phyloP scores from a whole-genome alignment of 192 early-diverging fungal species.

The Lunasporangiospora selenospora region DNA sequence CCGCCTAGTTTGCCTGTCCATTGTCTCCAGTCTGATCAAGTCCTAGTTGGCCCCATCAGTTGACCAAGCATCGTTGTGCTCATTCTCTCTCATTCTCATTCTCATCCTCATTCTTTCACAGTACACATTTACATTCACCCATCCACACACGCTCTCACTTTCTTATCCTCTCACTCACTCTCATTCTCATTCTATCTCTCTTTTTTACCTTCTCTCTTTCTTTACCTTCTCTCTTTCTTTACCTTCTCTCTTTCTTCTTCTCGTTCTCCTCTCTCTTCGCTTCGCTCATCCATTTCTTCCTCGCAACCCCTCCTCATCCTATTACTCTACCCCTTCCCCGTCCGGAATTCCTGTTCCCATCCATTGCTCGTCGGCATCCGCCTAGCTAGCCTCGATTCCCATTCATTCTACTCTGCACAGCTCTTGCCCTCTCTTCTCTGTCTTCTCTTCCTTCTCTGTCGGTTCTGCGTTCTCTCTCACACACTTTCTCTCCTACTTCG shows the following conservation, averaged over 20 bases:
- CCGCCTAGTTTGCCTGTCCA: neutral
- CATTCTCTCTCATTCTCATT: constrained; percentile 4
- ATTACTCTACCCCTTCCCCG: neutral
- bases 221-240: constrained; percentile 1
- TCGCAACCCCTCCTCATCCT: constrained; percentile 1
- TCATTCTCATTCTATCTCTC: neutral
- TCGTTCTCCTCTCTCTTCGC: neutral
- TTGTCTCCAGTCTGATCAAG: too few relatives aligned
- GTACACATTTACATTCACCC: neutral
- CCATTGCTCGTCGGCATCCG: neutral
- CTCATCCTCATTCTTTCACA: neutral
- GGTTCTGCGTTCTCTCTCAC: neutral
- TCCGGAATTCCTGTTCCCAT: neutral
- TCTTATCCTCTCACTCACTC: neutral
- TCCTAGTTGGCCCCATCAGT: neutral
- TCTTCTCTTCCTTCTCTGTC: constrained; percentile 7
- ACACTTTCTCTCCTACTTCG: constrained; percentile 1
- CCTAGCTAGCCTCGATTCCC: neutral
- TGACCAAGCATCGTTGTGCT: neutral
- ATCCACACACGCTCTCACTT: neutral
- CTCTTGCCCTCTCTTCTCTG: constrained; percentile 3
- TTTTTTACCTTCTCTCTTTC: constrained; percentile 2
- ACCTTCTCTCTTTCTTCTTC: neutral
- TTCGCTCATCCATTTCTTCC: neutral
- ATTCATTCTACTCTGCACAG: constrained; percentile 5